Conservation (phyloP, 805 yeast species). For the Starmerella davenportii region DNA sequence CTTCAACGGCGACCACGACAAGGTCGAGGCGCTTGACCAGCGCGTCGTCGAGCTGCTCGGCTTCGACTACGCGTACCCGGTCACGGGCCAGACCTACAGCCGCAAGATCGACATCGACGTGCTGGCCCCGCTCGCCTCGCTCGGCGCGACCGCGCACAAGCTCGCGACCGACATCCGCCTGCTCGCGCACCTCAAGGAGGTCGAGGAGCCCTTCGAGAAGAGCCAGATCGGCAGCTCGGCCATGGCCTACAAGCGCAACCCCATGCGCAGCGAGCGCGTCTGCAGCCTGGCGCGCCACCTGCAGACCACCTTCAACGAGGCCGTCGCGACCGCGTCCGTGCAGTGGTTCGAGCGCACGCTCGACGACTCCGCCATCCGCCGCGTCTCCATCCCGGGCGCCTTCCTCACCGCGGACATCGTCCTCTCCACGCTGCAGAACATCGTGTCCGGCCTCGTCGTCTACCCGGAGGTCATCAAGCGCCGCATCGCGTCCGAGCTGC, state of each 20-base stretch:
- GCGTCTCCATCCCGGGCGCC: conserved; percentile 91
- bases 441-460: conserved; percentile 87
- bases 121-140: conserved; percentile 76
- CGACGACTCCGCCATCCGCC: conserved; percentile 94
- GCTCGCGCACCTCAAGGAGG: conserved; percentile 88
- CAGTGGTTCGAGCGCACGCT: conserved; percentile 99
- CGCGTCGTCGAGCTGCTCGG: conserved; percentile 86
- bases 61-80: conserved; percentile 87
- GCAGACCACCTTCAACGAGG: conserved; percentile 80
- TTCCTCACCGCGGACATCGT: conserved; percentile 90
- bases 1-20: conserved; percentile 93
- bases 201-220: conserved; percentile 96
- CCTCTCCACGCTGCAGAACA: conserved; percentile 73
- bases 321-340: conserved; percentile 90
- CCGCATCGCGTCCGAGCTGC: conserved; percentile 83
- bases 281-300: conserved; percentile 95
- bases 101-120: conserved; percentile 95
- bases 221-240: conserved; percentile 97
- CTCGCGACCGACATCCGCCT: conserved; percentile 93
- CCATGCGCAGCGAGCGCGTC: conserved; percentile 98
- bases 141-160: conserved; percentile 93
- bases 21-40: conserved; percentile 81
- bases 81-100: conserved; percentile 97
- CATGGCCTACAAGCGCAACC: conserved; percentile 98
- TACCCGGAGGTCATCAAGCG: conserved; percentile 97